phyloP scores from a whole-genome alignment of 2,329 filamentous ascomycete genomes.

The Monosporascus sp. region DNA sequence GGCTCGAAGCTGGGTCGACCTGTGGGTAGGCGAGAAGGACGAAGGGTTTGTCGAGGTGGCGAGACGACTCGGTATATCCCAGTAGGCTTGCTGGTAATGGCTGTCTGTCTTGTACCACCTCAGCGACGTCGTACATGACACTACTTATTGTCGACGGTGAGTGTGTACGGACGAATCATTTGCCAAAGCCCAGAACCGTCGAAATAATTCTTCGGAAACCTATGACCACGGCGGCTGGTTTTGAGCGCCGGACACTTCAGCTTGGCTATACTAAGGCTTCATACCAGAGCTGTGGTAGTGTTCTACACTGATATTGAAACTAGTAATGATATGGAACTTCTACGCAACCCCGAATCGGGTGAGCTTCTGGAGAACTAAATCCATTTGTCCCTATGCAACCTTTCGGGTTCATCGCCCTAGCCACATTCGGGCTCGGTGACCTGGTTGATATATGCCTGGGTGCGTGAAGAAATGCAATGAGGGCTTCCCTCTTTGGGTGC shows the following conservation, averaged over 20 bases:
- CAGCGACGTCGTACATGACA: background rate
- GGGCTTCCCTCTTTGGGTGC: constrained; percentile 21
- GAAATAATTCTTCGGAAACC: background rate
- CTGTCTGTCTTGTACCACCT: background rate
- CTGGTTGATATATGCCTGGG: background rate
- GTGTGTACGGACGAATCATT: background rate
- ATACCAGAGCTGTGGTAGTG: too few species aligned
- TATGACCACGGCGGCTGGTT: background rate
- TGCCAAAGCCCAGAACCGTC: background rate
- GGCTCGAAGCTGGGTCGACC: constrained; percentile 57
- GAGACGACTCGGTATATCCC: constrained; percentile 34
- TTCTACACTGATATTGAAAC: too few species aligned
- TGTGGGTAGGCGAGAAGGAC: constrained; percentile 50
- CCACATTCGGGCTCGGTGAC: background rate
- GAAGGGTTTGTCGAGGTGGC: constrained; percentile 49
- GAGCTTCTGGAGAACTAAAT: too few species aligned
- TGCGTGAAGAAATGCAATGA: background rate
- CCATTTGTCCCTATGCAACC: background rate
- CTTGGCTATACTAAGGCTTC: background rate
- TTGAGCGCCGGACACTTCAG: background rate
- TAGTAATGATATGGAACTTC: too few species aligned
- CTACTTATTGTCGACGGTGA: background rate
- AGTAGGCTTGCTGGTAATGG: constrained; percentile 2
- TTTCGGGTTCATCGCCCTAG: background rate
- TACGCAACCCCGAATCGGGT: too few species aligned